These are phyloP conservation scores for Alternaria infectoria DNA, from an alignment of 2,329 filamentous ascomycete genomes.

Conservation along the genomic window DNA sequence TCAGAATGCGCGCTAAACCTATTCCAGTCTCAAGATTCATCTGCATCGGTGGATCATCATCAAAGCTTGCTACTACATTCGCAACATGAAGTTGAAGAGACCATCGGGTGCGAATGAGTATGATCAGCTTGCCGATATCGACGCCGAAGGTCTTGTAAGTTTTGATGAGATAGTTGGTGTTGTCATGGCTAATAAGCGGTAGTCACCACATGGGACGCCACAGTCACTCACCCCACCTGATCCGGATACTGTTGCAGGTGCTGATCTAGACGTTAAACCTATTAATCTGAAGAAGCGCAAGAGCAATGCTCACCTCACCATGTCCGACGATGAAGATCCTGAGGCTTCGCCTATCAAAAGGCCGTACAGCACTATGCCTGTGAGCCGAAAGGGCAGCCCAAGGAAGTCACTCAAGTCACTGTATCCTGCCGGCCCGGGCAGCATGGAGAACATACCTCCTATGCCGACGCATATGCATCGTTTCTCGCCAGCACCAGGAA, in stretches of 20 bases:
- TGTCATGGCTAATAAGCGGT: constrained; percentile 18
- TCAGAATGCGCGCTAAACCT: constrained; percentile 13
- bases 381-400: constrained; percentile 33
- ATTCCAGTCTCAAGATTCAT: constrained; percentile 42
- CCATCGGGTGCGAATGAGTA: constrained; percentile 39
- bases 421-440: constrained; percentile 24
- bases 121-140: constrained; percentile 40
- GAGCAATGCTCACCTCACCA: constrained; percentile 36
- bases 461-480: constrained; percentile 27
- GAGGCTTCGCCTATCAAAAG: constrained; percentile 35
- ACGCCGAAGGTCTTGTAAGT: constrained; percentile 33
- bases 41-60: constrained; percentile 49
- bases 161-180: background rate
- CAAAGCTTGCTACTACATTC: constrained; percentile 48
- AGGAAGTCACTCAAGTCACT: constrained; percentile 38
- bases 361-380: constrained; percentile 36
- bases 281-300: constrained; percentile 42
- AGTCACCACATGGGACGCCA: constrained; percentile 42
- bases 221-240: constrained; percentile 36
- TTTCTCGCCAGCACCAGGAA: constrained; percentile 23
- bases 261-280: constrained; percentile 30
- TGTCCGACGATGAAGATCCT: constrained; percentile 41
- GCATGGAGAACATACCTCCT: constrained; percentile 37
- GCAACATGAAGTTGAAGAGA: constrained; percentile 47
- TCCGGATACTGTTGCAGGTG: constrained; percentile 22